Evolutionary conservation across 306 rosid species (phyloP), one percentile per base, ranked within the genome.

Genomic region (Crataegus laevigata): DNA sequence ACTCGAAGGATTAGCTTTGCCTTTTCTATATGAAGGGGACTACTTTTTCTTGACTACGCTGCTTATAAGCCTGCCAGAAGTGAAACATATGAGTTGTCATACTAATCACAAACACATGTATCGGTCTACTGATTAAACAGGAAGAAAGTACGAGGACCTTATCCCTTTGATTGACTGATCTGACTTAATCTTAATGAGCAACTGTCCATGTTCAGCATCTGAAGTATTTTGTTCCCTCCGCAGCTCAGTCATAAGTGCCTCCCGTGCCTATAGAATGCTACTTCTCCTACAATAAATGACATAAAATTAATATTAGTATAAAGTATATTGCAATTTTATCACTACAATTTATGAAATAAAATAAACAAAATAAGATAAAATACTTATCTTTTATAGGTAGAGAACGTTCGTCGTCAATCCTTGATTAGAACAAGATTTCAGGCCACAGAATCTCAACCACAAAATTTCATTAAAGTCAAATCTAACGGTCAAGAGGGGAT

Each of bases 181-280:
- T 5, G 51, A 32, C 25, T 24, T 34, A 21, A 71, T 71, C 50
- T 32, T 22, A n/a, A 24, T 26, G 24, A 72, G 75, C 22, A 72
- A 14, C 14, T 34, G 66, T 55, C 52, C 75, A 36, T 72, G 75
- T 57, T 72, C 75, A n/a, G 34, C 66, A 22, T 72, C 75, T 22
- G 75, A 34, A 13, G 55, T 24, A n/a, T 72, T 55, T 34, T 55
- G 75, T 15, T 72, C 75, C 75, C 38, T 72, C 34, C 75, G 66
- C 75, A 72, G 66, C 75, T 72, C 43, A 1, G 75, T 72, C 75
- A 72, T 55, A 22, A 72, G 22, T 19, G 51, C 51, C 52, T 55
- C 75, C 11, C 75, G 65, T 15, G 26, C 42, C 68, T 63, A 7
- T 30, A 30, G 40, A n/a, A n/a, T n/a, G n/a, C n/a, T n/a, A n/a